Evolutionary conservation across 164 flowering plant genomes (phyloP), one percentile per base, ranked within the genome.

Genomic region (Umbellularia californica): DNA sequence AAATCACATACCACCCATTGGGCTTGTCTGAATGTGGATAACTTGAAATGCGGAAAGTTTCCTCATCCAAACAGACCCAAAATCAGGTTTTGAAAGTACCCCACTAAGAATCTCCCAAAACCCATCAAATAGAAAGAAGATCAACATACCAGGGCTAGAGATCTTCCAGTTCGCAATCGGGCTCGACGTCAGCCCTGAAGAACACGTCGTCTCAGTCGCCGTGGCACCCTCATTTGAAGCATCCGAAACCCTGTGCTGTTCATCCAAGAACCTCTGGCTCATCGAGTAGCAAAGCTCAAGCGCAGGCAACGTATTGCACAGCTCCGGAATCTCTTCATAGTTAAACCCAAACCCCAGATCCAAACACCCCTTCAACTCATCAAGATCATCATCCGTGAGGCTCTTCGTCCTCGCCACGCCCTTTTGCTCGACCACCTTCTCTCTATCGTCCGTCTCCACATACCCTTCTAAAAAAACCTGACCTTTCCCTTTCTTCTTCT

Each of bases 271-370:
- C 88, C 85, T 89, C 86, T 90, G 98, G 68, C 86, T 84, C 91
- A 91, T 89, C 0, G 98, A 93, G 79, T 93, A 93, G 72, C 98
- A 93, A 22, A 93, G 88, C 81, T 93, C 98, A 23, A 93, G 88
- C 63, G 98, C 98, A 10, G 98, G 98, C 77, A 91, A 74, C 28
- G 95, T 91, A 80, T 87, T 88, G 74, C 92, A 91, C 65, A 91
- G 90, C 82, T 91, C 98, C 0, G 98, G 97, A 65, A 93, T 93
- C 78, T 91, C 98, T 4, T 91, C 90, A 78, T 91, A 93, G 73
- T 84, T 86, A 74, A 93, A 93, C 15, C 92, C 95, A 81, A 93
- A 93, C 9, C 98, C 98, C 6, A 93, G 88, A 87, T 93, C 98
- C 76, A 91, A 70, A 72, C 98, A 93, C 10, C 96, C 98, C 68